These are phyloP conservation scores for Lecanicillium sp. DNA, from an alignment of 2,329 filamentous ascomycete genomes.

Conservation along the genomic window DNA sequence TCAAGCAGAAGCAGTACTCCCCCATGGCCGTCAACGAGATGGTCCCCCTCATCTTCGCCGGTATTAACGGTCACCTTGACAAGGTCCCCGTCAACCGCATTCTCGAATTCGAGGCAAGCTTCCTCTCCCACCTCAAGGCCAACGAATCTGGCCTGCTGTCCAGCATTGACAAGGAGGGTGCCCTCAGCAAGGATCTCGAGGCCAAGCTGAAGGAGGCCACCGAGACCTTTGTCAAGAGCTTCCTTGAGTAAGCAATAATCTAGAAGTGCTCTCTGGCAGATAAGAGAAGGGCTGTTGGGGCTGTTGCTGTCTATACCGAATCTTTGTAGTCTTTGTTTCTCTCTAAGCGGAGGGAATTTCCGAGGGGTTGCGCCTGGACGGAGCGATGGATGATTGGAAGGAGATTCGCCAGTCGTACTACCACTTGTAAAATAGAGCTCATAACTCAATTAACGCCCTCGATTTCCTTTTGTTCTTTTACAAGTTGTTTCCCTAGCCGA, in stretches of 20 bases:
- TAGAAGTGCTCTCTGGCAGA: constrained; percentile 19
- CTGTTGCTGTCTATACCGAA: constrained; percentile 41
- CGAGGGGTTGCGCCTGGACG: constrained; percentile 37
- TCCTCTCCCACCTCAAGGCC: constrained; percentile 83
- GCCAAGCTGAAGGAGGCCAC: constrained; percentile 71
- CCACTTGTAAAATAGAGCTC: constrained; percentile 56
- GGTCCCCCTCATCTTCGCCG: constrained; percentile 98
- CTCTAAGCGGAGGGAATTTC: constrained; percentile 36
- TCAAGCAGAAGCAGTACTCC: constrained; percentile 99
- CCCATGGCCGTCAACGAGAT: constrained; percentile 99
- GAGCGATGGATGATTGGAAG: constrained; percentile 36
- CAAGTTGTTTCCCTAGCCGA: too few relatives aligned
- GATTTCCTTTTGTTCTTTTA: constrained; percentile 48
- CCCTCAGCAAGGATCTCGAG: constrained; percentile 91
- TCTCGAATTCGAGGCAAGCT: constrained; percentile 87
- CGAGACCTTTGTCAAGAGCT: constrained; percentile 85
- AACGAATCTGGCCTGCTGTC: constrained; percentile 79
- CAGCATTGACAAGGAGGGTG: constrained; percentile 91
- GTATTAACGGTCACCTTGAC: constrained; percentile 97
- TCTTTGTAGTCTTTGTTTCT: constrained; percentile 33
- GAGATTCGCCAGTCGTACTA: constrained; percentile 39
- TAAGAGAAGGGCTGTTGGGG: constrained; percentile 24
- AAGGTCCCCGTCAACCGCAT: constrained; percentile 83
- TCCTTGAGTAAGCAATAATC: constrained; percentile 47
- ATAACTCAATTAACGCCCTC: constrained; percentile 53